phyloP scores from a whole-genome alignment of 2,329 filamentous ascomycete species.

The Penicillium sp. region DNA sequence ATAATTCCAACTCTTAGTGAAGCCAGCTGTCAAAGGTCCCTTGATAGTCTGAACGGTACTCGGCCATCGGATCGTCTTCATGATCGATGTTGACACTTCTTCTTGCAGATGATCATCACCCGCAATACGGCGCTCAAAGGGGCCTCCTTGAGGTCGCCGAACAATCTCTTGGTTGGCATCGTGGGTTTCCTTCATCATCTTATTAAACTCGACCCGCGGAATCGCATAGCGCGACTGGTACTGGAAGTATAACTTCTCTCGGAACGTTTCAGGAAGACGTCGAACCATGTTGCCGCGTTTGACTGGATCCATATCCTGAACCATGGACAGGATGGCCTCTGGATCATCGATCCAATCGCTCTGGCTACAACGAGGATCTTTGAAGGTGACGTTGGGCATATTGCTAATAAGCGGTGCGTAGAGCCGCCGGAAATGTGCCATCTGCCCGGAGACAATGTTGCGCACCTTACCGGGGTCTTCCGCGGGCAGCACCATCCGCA shows the following conservation, averaged over 20 bases:
- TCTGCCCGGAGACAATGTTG: constrained; percentile 91
- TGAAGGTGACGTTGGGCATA: constrained; percentile 81
- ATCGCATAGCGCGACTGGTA: constrained; percentile 91
- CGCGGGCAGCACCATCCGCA: constrained; percentile 86
- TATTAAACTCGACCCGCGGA: constrained; percentile 75
- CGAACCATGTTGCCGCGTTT: constrained; percentile 96
- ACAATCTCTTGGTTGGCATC: constrained; percentile 66
- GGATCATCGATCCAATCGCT: constrained; percentile 63
- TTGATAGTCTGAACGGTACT: constrained; percentile 86
- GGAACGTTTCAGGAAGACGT: constrained; percentile 79
- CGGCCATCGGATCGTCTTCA: constrained; percentile 87
- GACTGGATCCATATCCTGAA: constrained; percentile 88
- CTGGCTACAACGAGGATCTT: constrained; percentile 59
- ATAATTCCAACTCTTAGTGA: constrained; percentile 69
- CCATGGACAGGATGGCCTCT: constrained; percentile 63
- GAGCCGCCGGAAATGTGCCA: constrained; percentile 84
- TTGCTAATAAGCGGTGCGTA: constrained; percentile 88
- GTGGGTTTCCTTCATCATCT: constrained; percentile 73
- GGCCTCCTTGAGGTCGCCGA: constrained; percentile 71
- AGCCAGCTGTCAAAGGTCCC: constrained; percentile 73
- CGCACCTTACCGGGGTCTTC: constrained; percentile 89
- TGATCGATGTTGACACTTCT: constrained; percentile 73
- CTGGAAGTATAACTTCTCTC: constrained; percentile 86
- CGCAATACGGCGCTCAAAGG: constrained; percentile 83
- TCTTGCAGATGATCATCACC: constrained; percentile 65